A percentile compares a stretch with the other conserved stretches of the same genome.
Conservation (phyloP, 768 basidiomycete species). For the Boletus rufocinnamomeus region DNA sequence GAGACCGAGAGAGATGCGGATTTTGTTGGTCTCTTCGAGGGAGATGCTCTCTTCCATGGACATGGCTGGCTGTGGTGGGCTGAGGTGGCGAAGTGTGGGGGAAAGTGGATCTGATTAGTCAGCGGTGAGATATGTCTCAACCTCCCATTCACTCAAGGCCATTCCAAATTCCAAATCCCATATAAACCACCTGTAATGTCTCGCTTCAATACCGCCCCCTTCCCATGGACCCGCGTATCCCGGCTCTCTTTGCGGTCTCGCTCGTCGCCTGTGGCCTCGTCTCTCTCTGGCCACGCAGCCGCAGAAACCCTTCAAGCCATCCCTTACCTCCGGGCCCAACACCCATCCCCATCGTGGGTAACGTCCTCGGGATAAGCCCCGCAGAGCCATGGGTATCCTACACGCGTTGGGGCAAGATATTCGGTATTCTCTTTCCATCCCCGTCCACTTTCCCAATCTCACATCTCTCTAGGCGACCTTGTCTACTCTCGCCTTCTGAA, state of each 20-base stretch:
- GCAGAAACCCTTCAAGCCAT: background rate
- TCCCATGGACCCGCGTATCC: slow-evolving; percentile 16
- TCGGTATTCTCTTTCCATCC: slow-evolving; percentile 27
- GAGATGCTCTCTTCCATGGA: slow-evolving; percentile 88
- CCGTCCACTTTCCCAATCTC: slow-evolving; percentile 1
- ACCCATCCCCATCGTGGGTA: slow-evolving; percentile 40
- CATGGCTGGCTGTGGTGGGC: slow-evolving; percentile 35
- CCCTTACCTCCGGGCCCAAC: slow-evolving; percentile 54
- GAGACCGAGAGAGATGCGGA: slow-evolving; percentile 90
- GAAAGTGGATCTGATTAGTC: slow-evolving; percentile 13
- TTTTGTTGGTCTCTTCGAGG: slow-evolving; percentile 94
- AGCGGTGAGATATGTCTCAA: background rate
- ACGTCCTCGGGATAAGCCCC: slow-evolving; percentile 29
- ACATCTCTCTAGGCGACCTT: slow-evolving; percentile 33
- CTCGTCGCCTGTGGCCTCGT: slow-evolving; percentile 9
- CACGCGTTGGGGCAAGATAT: slow-evolving; percentile 32
- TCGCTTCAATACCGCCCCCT: background rate
- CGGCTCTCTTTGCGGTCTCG: slow-evolving; percentile 12
- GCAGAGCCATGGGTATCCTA: slow-evolving; percentile 37
- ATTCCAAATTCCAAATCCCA: background rate
- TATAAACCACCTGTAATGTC: background rate
- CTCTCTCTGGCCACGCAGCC: slow-evolving; percentile 8
- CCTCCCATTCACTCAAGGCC: background rate
- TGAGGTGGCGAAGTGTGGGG: background rate
- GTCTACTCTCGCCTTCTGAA: slow-evolving; percentile 41